phyloP scores from a whole-genome alignment of 495 filamentous ascomycete genomes.

The Terfezia claveryi region DNA sequence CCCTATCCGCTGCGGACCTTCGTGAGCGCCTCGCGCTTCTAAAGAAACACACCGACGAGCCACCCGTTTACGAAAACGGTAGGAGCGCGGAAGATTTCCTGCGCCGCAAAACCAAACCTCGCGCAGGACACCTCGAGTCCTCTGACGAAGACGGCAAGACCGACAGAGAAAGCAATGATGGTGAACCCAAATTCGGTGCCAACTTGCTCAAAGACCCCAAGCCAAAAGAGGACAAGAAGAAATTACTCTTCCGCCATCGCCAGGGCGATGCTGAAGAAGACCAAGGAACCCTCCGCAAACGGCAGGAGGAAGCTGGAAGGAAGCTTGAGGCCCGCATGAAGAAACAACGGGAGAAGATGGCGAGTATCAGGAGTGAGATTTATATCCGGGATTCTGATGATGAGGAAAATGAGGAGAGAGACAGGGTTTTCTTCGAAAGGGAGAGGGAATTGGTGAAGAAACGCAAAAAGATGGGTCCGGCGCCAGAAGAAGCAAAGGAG shows the following conservation, averaged over 20 bases:
- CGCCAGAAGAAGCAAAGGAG: not conserved
- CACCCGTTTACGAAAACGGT: slow-evolving; percentile 47
- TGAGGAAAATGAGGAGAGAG: slow-evolving; percentile 17
- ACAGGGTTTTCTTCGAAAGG: slow-evolving; percentile 13
- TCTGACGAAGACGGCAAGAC: slow-evolving; percentile 37
- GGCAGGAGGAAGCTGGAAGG: slow-evolving; percentile 13
- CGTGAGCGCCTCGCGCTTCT: slow-evolving; percentile 39
- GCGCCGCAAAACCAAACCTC: slow-evolving; percentile 37
- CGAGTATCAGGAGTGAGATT: slow-evolving; percentile 60
- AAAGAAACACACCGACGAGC: slow-evolving; percentile 47
- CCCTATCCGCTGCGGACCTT: slow-evolving; percentile 37
- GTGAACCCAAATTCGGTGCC: slow-evolving; percentile 32
- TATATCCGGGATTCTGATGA: slow-evolving; percentile 37
- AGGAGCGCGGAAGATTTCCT: slow-evolving; percentile 52
- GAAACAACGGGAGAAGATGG: slow-evolving; percentile 18
- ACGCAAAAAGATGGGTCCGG: not conserved
- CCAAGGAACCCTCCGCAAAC: slow-evolving; percentile 24
- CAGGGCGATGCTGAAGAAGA: slow-evolving; percentile 27
- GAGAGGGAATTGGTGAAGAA: slow-evolving; percentile 12
- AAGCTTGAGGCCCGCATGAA: slow-evolving; percentile 18
- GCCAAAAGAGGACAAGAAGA: slow-evolving; percentile 6
- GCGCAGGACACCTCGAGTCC: slow-evolving; percentile 22
- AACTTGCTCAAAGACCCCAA: slow-evolving; percentile 33
- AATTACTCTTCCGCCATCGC: slow-evolving; percentile 21
- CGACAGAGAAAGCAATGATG: slow-evolving; percentile 33